Evolutionary conservation across 192 early-diverging fungal species (phyloP).

Genomic region (Dissophora ornata): DNA sequence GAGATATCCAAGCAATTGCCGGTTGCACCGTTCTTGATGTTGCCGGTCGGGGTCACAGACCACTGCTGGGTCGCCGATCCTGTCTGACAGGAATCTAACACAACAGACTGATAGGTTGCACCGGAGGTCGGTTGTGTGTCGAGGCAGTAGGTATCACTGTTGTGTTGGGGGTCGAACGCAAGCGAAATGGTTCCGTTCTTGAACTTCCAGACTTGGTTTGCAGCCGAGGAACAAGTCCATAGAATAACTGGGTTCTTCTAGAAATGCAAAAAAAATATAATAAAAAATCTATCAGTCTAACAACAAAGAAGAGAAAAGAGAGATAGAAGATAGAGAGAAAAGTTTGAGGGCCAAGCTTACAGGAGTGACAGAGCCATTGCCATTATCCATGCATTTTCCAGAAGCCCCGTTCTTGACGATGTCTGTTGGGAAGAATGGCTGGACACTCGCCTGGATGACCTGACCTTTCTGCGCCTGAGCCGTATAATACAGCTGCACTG

Average conservation of each 20-base stretch:
- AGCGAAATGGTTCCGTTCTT: conserved; percentile 29
- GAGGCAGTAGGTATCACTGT: conserved; percentile 34
- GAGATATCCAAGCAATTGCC: conserved; percentile 39
- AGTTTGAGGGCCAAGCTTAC: conserved; percentile 35
- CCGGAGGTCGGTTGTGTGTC: conserved; percentile 15
- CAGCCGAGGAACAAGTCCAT: conserved; percentile 18
- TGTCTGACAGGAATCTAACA: conserved; percentile 28
- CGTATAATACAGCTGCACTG: conserved; percentile 31
- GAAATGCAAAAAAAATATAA: neutral
- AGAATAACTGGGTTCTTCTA: conserved; percentile 39
- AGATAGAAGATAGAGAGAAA: too few relatives aligned
- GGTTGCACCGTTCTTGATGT: conserved; percentile 27
- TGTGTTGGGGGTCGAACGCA: conserved; percentile 35
- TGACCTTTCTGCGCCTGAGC: conserved; percentile 22
- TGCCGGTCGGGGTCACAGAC: conserved; percentile 33
- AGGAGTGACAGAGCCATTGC: conserved; percentile 2
- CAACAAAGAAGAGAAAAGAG: conserved; percentile 10
- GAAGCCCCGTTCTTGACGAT: conserved; percentile 38
- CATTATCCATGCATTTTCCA: conserved; percentile 44
- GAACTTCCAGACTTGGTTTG: conserved; percentile 53
- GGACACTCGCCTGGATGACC: conserved; percentile 47
- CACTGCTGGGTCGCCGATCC: conserved; percentile 23
- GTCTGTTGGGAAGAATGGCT: conserved; percentile 49
- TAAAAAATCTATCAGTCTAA: too few relatives aligned
- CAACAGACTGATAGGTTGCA: conserved; percentile 13